Percentiles rank a stretch among this genome's conserved stretches.
Conservation (phyloP, 2,329 filamentous ascomycete species). For the Colletotrichum sp. region DNA sequence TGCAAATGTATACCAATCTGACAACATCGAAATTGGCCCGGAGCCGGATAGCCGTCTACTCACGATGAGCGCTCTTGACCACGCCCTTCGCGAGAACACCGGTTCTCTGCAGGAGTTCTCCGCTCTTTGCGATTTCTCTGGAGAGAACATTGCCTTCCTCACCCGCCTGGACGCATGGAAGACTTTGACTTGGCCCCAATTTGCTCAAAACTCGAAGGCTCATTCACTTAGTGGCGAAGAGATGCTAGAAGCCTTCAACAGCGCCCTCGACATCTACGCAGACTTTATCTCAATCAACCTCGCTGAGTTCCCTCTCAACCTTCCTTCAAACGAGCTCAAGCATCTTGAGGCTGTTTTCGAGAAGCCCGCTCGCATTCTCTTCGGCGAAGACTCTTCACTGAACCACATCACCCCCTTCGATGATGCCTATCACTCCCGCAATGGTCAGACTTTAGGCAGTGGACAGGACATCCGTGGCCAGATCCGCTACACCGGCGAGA, state of each 20-base stretch:
- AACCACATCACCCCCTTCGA: constrained; percentile 22
- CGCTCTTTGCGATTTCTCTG: constrained; percentile 59
- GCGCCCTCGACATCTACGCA: constrained; percentile 53
- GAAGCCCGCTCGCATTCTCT: constrained; percentile 37
- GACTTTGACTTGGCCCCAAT: not conserved
- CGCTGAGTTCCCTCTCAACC: constrained; percentile 57
- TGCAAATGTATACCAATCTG: constrained; percentile 24
- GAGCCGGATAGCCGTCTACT: constrained; percentile 46
- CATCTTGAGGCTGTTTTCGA: constrained; percentile 49
- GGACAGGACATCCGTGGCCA: not conserved
- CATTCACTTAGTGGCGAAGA: not conserved
- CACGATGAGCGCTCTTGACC: constrained; percentile 58
- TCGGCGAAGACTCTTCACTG: constrained; percentile 20
- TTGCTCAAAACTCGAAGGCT: not conserved
- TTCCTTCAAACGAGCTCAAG: constrained; percentile 47
- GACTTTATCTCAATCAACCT: constrained; percentile 50
- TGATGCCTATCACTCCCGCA: not conserved
- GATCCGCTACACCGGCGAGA: constrained; percentile 42
- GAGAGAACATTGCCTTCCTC: constrained; percentile 64
- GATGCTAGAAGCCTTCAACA: constrained; percentile 39
- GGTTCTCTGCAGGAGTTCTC: constrained; percentile 56
- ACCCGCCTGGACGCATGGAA: constrained; percentile 53
- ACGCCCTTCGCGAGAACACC: constrained; percentile 49
- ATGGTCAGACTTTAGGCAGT: not conserved
- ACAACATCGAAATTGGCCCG: not conserved